Base-by-base conservation (phyloP, 2,329 filamentous ascomycete species). In the Karstenula rhodostoma region DNA sequence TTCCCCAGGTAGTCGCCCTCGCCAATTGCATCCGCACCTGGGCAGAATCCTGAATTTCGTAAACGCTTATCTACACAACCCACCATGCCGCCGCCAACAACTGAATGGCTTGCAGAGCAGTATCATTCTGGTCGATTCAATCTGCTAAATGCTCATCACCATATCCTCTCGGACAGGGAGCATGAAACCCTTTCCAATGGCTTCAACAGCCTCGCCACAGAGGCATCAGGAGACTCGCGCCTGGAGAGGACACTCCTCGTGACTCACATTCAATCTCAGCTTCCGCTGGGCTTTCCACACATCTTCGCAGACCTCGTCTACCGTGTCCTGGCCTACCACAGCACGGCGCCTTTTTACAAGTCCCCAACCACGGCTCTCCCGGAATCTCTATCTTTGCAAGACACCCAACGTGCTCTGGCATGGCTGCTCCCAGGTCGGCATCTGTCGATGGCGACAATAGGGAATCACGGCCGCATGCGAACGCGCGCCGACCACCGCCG, bases 381-480 rank as follows among this genome's bases (percentile, higher is more conserved):
- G 15, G 12, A 43, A 32, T 54, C 51, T 6, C 37, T 54, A 13
- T 54, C 51, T 43, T 7, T 54, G 37, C 9, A 32, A n/a, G 51
- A 54, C 17, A 29, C 29, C 17, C 37, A 44, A n/a, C 51, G 40
- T 32, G 51, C 13, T 4, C 37, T 54, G 9, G 51, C 25, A 23
- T 54, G 51, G 51, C 51, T 54, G 15, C 51, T 54, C n/a, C 51
- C 51, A 19, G 37, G 33, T 29, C 37, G 40, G 15, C 51, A 54
- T 13, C 15, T 54, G 10, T 17, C 10, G 12, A 54, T 54, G 37
- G 43, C 51, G 8, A 22, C 17, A 23, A 54, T 19, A 17, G 51
- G 51, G 15, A 54, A 32, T 13, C 42, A 44, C 12, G 51, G 51
- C 5, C 51, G 51, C 13, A 44, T 33, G 51, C 35, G 51, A 32